Percentiles rank a stretch among this genome's conserved stretches.
phyloP scores from a whole-genome alignment of 805 yeast species.

The Lachancea fermentati region DNA sequence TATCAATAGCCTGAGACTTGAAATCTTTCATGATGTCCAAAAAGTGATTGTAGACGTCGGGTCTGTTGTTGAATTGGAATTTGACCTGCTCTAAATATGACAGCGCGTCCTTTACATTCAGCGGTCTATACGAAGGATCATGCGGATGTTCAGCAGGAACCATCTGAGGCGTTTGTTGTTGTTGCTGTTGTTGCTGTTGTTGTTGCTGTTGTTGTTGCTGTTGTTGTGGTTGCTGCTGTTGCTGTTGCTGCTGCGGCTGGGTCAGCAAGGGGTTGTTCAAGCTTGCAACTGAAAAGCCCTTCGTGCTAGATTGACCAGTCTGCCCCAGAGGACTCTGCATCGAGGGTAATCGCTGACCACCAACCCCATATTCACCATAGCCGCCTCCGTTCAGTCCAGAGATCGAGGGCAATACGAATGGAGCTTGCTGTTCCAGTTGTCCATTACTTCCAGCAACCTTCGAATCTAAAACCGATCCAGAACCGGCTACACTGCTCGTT shows the following conservation, averaged over 20 bases:
- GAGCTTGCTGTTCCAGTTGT: conserved; percentile 1
- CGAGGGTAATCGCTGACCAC: conserved; percentile 5
- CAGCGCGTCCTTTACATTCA: conserved; percentile 93
- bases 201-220: conserved; percentile 16
- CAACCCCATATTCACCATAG: conserved; percentile 2
- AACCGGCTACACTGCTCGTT: conserved; percentile 1
- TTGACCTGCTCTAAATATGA: conserved; percentile 95
- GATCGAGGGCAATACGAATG: conserved; percentile 8
- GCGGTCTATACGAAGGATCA: conserved; percentile 53
- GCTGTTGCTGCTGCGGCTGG: conserved; percentile 14
- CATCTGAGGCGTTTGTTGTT: conserved; percentile 15
- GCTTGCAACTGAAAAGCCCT: conserved; percentile 27
- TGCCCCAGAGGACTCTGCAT: neutral
- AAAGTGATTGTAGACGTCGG: conserved; percentile 93
- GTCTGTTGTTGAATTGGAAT: conserved; percentile 82
- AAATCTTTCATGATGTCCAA: conserved; percentile 98
- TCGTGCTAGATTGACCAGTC: neutral
- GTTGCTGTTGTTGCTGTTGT: conserved; percentile 18
- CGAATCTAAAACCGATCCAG: neutral
- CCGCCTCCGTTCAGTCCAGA: conserved; percentile 4
- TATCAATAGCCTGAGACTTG: conserved; percentile 91
- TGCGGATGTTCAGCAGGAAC: conserved; percentile 12
- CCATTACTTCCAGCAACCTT: neutral
- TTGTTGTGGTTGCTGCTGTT: conserved; percentile 12
- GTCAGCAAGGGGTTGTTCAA: conserved; percentile 28